These are phyloP conservation scores for Mortierella hygrophila DNA, from an alignment of 192 early-diverging fungal genomes.

Conservation along the genomic window DNA sequence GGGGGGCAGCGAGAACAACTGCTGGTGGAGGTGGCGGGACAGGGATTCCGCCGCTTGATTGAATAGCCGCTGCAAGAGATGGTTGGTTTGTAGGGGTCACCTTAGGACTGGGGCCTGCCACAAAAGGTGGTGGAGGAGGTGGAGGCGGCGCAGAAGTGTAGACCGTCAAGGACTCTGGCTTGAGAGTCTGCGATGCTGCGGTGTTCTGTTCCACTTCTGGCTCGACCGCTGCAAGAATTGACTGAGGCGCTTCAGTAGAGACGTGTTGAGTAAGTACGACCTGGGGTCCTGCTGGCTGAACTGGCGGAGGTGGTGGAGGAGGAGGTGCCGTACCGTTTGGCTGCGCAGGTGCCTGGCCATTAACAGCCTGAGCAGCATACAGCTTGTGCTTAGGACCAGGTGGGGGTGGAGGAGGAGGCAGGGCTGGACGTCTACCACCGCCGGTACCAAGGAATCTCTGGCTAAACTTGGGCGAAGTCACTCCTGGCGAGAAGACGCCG, in stretches of 20 bases:
- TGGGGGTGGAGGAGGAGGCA: constrained; percentile 49
- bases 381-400: constrained; percentile 44
- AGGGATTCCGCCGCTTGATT: not conserved
- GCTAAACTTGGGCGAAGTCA: constrained; percentile 20
- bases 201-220: not conserved
- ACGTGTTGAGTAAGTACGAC: not conserved
- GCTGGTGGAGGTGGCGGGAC: constrained; percentile 24
- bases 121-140: constrained; percentile 34
- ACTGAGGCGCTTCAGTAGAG: not conserved
- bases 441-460: constrained; percentile 23
- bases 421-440: constrained; percentile 31
- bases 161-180: not conserved
- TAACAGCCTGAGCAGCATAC: constrained; percentile 23
- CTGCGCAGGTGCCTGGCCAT: not conserved
- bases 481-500: constrained; percentile 3
- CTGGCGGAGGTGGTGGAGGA: not conserved
- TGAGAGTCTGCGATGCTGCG: not conserved
- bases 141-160: constrained; percentile 30
- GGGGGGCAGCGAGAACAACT: not conserved
- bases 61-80: not conserved
- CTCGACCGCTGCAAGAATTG: not conserved
- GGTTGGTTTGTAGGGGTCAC: constrained; percentile 6
- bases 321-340: not conserved
- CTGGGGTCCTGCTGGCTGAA: not conserved
- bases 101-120: not conserved